Percentiles rank a stretch among this genome's conserved stretches.
Conservation (phyloP, 2,329 filamentous ascomycete genomes). For the Cryphonectria japonica region DNA sequence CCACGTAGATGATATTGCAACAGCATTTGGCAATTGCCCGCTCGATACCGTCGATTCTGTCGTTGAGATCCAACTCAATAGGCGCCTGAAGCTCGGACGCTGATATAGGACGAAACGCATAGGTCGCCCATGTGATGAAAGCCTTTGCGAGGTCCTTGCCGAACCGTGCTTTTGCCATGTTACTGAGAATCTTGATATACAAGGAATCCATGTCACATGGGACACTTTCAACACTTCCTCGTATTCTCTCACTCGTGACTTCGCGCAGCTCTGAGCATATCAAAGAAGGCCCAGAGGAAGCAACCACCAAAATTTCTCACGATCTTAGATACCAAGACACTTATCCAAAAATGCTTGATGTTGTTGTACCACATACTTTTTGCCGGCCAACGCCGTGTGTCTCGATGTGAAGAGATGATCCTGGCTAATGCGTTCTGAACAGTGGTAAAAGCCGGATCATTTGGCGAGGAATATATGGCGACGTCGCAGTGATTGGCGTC, state of each 20-base stretch:
- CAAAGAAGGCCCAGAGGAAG: constrained; percentile 39
- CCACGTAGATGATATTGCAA: constrained; percentile 37
- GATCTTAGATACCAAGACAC: constrained; percentile 31
- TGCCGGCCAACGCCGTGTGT: not conserved
- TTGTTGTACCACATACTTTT: not conserved
- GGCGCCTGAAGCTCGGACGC: constrained; percentile 34
- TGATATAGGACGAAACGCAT: constrained; percentile 35
- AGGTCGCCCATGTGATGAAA: constrained; percentile 36
- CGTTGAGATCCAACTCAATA: constrained; percentile 36
- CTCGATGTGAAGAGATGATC: constrained; percentile 16
- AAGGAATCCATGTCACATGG: constrained; percentile 37
- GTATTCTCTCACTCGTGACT: constrained; percentile 35
- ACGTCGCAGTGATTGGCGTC: constrained; percentile 39
- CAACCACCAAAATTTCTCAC: constrained; percentile 35
- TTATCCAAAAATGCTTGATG: constrained; percentile 6
- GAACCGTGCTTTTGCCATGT: constrained; percentile 33
- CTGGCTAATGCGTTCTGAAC: constrained; percentile 37
- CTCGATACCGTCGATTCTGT: constrained; percentile 32
- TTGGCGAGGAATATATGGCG: constrained; percentile 33
- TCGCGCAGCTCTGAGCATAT: constrained; percentile 35
- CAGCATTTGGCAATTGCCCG: constrained; percentile 34
- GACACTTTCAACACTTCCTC: constrained; percentile 33
- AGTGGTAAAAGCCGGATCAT: constrained; percentile 35
- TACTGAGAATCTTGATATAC: constrained; percentile 35
- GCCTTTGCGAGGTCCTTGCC: constrained; percentile 35